A percentile compares a stretch with the other conserved stretches of the same genome.
Conservation (phyloP, 1,284 basidiomycete genomes). For the Cystobasidium sp. region DNA sequence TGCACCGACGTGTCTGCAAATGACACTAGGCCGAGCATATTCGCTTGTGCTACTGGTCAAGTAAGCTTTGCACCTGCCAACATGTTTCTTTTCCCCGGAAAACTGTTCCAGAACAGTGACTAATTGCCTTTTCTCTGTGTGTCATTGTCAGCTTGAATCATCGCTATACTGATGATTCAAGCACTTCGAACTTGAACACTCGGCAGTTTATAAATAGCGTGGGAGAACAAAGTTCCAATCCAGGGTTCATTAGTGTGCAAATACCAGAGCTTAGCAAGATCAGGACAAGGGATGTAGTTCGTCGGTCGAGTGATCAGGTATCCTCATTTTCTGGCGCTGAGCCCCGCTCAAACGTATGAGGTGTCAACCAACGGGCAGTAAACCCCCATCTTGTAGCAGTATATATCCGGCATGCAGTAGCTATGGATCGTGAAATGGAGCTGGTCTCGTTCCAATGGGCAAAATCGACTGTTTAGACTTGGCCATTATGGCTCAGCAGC, state of each 20-base stretch:
- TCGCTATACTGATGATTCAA: background rate
- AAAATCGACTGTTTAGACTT: no score
- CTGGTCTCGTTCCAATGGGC: no score
- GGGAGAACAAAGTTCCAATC: background rate
- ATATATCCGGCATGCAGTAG: no score
- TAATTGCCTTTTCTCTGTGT: no score
- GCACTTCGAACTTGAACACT: background rate
- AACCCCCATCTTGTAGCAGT: no score
- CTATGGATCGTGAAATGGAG: no score
- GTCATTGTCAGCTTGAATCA: background rate
- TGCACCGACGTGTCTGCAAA: background rate
- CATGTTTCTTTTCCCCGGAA: no score
- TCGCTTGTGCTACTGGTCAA: constrained; percentile 11
- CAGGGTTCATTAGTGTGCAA: background rate
- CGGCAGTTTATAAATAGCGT: background rate
- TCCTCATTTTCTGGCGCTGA: no score
- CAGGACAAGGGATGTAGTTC: background rate
- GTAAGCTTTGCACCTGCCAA: background rate
- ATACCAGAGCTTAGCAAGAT: background rate
- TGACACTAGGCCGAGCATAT: constrained; percentile 11
- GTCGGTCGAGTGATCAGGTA: background rate
- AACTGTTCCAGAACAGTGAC: no score
- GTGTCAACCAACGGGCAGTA: no score
- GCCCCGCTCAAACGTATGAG: no score
- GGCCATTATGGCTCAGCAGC: no score